These are phyloP conservation scores for Echria macrotheca DNA, from an alignment of 495 filamentous ascomycete genomes.

Conservation along the genomic window DNA sequence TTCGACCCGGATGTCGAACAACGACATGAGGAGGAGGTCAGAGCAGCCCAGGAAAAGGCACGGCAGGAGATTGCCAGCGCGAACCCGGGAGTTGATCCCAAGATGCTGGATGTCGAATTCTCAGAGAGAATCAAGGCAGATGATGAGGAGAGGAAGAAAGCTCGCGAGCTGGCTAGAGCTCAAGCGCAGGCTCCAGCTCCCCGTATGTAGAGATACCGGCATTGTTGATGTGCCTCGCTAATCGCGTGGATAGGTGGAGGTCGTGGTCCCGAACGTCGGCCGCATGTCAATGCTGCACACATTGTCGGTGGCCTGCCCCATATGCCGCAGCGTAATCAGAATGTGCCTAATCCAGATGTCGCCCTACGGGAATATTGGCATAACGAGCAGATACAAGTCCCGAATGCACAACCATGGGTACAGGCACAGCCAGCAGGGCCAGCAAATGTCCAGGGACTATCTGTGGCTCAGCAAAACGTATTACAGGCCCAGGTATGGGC, in stretches of 20 bases:
- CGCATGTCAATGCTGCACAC: too few species aligned
- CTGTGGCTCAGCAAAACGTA: background rate
- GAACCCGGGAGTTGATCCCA: conserved; percentile 54
- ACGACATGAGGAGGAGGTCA: conserved; percentile 61
- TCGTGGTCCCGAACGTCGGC: too few species aligned
- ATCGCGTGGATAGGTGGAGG: too few species aligned
- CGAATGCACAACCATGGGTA: background rate
- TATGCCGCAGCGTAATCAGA: too few species aligned
- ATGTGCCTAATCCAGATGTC: too few species aligned
- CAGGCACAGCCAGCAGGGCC: background rate
- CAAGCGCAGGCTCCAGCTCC: background rate
- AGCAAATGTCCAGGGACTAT: background rate
- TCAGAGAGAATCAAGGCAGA: conserved; percentile 50
- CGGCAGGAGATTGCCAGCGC: conserved; percentile 51
- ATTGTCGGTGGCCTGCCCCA: too few species aligned
- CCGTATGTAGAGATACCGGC: too few species aligned
- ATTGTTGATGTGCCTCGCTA: too few species aligned
- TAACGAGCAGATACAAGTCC: background rate
- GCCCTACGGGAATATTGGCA: too few species aligned
- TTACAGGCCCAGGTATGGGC: too few species aligned
- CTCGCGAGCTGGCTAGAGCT: conserved; percentile 36
- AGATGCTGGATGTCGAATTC: conserved; percentile 53
- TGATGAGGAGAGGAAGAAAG: conserved; percentile 13
- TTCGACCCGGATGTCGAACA: conserved; percentile 58
- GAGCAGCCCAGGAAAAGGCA: conserved; percentile 55